Evolutionary conservation across 148 eudicot genomes (phyloP), one percentile per base, ranked within the genome.

Genomic region (Rhododendron henanense): DNA sequence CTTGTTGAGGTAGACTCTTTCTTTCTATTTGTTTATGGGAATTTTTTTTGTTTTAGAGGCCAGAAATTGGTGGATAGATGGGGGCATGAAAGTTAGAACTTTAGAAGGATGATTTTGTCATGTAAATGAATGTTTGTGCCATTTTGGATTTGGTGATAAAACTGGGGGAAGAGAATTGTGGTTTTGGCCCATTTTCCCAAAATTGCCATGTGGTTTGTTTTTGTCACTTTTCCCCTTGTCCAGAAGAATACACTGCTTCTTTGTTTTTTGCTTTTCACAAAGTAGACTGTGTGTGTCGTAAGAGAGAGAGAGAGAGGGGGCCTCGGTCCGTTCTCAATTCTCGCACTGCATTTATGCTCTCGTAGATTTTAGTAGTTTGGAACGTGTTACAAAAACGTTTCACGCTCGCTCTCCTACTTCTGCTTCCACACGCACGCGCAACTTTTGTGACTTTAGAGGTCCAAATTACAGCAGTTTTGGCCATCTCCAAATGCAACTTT

Each of bases 181-280:
- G 83, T 77, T 83, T 85, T 71, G 76, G 87, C 86, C 48, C 85
- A 85, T 88, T 87, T 89, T 88, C 61, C 69, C 84, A 59, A 83
- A 48, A 86, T 86, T 86, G 84, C 86, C 94, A 91, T 91, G 94
- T 92, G 93, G 85, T 83, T 10, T 71, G 76, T 88, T 25, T 91
- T 90, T 88, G 83, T 81, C 82, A 31, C 78, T 88, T 91, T 87
- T 82, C 37, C 10, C 28, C 37, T 67, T 90, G 63, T 81, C 82
- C 78, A 16, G 89, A 84, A 83, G 79, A 73, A 55, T 59, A 21
- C 21, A 0, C 6, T 82, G 83, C 14, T 79, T 50, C 81, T 69
- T 85, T 31, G 16, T 28, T 81, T 81, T 87, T 89, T 84, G 50
- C 76, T 83, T 81, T 87, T 84, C 19, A 28, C 8, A 14, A 31